Base-by-base conservation (phyloP, 2,329 filamentous ascomycete species). In the Ophiocordyceps camponoti-leonardi region DNA sequence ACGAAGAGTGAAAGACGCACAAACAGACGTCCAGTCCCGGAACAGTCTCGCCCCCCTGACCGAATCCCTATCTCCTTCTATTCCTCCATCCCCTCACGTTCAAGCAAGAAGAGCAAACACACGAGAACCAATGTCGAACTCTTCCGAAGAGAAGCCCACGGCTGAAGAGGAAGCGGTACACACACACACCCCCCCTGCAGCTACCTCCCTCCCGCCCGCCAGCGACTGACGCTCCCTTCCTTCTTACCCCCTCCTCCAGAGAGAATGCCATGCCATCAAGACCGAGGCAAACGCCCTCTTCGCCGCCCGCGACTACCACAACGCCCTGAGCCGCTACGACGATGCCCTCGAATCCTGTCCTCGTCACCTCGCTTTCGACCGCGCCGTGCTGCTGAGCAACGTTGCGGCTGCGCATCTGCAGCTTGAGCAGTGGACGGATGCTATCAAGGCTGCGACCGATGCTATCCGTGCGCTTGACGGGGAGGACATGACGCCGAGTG, bases 371-470 rank as follows among this genome's bases (percentile, higher is more conserved):
- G 79, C 90, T 59, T 94, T 86, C 64, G 86, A 94, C 53, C 71
- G 90, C 50, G 86, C 88, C 23, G 85, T 96, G 11, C 70, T 96
- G 6, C 78, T 81, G 48, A 87, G 83, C 59, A 96, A 96, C 66
- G 81, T 95, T 52, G 76, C 90, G 2, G 90, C 88, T 11, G 94
- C 87, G 58, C 78, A 94, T 54, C 61, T 96, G 46, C 93, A 93
- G 59, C 68, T 93, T 3, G 71, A 79, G 49, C 81, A 90, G 49
- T 95, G 87, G 85, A 86, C 88, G 52, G 79, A 85, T 28, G 85
- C 86, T 11, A 73, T 87, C 41, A 79, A 81, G 43, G 72, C 76
- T 11, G 87, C 88, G 1, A 83, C 79, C 0, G 69, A 75, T 12
- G 81, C 86, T 2, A 58, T 96, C 0, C 81, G 88, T 12, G 71